These are phyloP conservation scores for Arthrobotrys conoides DNA, from an alignment of 2,329 filamentous ascomycete genomes.

Conservation along the genomic window DNA sequence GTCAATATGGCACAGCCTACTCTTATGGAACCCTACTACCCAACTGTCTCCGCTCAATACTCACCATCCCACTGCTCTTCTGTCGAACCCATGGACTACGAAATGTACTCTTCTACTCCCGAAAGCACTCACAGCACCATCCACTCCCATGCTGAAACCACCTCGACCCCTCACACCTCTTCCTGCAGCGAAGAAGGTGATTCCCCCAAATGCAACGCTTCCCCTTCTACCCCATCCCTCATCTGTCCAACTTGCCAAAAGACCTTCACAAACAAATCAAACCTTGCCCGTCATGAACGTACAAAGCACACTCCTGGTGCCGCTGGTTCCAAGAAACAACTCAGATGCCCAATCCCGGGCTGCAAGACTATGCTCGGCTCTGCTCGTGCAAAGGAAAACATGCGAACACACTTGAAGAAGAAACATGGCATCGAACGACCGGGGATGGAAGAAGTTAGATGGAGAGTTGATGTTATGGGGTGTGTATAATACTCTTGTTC, in stretches of 20 bases:
- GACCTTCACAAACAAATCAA: constrained; percentile 58
- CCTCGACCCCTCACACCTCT: constrained; percentile 33
- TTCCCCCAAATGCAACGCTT: constrained; percentile 44
- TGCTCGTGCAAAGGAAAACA: constrained; percentile 54
- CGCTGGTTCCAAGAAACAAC: constrained; percentile 38
- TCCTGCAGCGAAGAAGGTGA: constrained; percentile 50
- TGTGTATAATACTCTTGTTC: constrained; percentile 42
- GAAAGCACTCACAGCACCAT: constrained; percentile 36
- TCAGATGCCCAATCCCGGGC: constrained; percentile 50
- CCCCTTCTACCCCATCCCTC: constrained; percentile 38
- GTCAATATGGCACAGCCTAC: constrained; percentile 29
- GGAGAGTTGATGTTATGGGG: constrained; percentile 53
- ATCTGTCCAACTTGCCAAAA: constrained; percentile 50
- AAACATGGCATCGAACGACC: constrained; percentile 54
- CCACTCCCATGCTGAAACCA: constrained; percentile 20
- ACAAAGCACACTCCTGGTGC: constrained; percentile 45
- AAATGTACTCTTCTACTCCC: constrained; percentile 38
- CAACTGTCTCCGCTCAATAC: constrained; percentile 5
- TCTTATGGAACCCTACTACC: constrained; percentile 38
- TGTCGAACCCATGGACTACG: constrained; percentile 46
- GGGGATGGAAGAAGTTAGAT: constrained; percentile 55
- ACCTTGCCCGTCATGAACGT: constrained; percentile 52
- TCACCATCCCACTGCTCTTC: constrained; percentile 28
- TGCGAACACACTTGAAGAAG: constrained; percentile 58
- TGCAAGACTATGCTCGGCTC: constrained; percentile 55